These are phyloP conservation scores for Epichloe elymi DNA, from an alignment of 2,329 filamentous ascomycete species.

Conservation along the genomic window DNA sequence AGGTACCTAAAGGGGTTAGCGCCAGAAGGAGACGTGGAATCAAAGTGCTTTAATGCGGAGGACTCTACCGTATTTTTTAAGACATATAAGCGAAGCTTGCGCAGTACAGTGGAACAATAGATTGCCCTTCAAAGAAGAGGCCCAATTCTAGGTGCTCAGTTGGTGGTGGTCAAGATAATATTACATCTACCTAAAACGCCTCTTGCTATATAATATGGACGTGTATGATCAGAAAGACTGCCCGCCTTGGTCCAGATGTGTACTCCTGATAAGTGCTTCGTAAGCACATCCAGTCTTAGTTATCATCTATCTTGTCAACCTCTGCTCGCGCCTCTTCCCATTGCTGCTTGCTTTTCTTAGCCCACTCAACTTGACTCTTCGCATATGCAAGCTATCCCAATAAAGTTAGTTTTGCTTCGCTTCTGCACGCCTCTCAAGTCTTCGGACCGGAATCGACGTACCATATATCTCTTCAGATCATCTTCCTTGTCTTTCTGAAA, in stretches of 20 bases:
- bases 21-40: neutral
- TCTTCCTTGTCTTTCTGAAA: slow-evolving; percentile 96
- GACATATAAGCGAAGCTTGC: no score
- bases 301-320: slow-evolving; percentile 72
- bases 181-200: neutral
- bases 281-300: slow-evolving; percentile 16
- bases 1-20: neutral
- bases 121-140: neutral
- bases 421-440: neutral
- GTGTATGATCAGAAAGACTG: neutral
- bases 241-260: neutral
- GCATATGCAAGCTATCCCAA: slow-evolving; percentile 67
- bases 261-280: neutral
- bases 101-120: no score
- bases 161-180: neutral
- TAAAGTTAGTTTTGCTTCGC: slow-evolving; percentile 11
- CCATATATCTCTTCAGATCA: slow-evolving; percentile 90
- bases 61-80: no score
- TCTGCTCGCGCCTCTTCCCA: slow-evolving; percentile 86
- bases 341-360: slow-evolving; percentile 73
- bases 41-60: no score
- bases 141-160: neutral
- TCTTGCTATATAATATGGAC: slow-evolving; percentile 1
- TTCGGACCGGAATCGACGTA: slow-evolving; percentile 31
- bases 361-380: slow-evolving; percentile 88